Conservation (phyloP, 441 rosid species). For the Erodium trifolium region DNA sequence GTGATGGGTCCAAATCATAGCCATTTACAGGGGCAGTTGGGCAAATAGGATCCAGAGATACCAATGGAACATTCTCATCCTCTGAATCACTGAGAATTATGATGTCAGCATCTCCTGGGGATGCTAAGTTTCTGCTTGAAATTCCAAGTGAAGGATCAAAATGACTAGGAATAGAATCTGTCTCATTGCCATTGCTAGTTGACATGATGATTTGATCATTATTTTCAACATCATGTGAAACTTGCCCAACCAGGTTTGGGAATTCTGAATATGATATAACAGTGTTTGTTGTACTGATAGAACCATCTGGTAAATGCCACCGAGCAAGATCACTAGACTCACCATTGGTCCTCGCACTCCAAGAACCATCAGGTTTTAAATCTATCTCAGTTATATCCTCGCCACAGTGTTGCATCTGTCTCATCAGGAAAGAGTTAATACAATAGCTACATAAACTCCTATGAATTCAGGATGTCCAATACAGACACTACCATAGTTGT, state of each 20-base stretch:
- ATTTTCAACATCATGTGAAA: constrained; percentile 4
- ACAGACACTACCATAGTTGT: constrained; percentile 20
- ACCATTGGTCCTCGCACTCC: constrained; percentile 23
- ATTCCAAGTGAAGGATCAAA: constrained; percentile 6
- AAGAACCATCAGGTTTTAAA: constrained; percentile 30
- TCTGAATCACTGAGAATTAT: constrained; percentile 30
- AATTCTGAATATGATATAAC: constrained; percentile 8
- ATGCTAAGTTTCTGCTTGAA: constrained; percentile 9
- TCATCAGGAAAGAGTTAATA: constrained; percentile 1
- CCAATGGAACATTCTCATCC: constrained; percentile 19
- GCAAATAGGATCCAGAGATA: constrained; percentile 8
- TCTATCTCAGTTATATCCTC: constrained; percentile 28
- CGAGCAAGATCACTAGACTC: constrained; percentile 16
- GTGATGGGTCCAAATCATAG: constrained; percentile 14
- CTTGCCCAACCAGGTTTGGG: constrained; percentile 11
- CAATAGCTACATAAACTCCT: not conserved
- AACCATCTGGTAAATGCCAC: constrained; percentile 28
- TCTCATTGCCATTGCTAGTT: constrained; percentile 14
- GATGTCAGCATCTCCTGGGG: constrained; percentile 4
- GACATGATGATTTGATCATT: not conserved
- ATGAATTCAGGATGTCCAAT: not conserved
- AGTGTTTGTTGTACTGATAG: constrained; percentile 9
- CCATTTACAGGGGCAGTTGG: constrained; percentile 10
- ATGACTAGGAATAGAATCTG: constrained; percentile 14
- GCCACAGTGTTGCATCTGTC: constrained; percentile 23